Conservation (phyloP, 306 rosid genomes). For the Cotoneaster glaucophyllus region DNA sequence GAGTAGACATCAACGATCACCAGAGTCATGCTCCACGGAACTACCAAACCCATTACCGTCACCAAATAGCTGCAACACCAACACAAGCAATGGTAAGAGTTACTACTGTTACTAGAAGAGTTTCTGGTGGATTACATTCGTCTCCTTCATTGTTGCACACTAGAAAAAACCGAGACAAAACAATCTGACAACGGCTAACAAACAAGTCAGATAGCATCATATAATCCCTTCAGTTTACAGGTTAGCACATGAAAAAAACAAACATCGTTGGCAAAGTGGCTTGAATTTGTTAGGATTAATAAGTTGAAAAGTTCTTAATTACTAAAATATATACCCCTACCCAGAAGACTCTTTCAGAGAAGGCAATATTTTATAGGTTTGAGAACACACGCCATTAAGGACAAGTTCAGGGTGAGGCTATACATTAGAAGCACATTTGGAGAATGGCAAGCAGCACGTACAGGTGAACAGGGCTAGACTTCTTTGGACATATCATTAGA, state of each 20-base stretch:
- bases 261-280: neutral
- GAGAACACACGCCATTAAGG: slow-evolving; percentile 1
- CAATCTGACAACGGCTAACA: neutral
- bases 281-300: neutral
- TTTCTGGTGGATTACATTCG: neutral
- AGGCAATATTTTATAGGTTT: neutral
- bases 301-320: neutral
- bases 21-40: slow-evolving; percentile 86
- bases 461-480: neutral
- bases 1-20: slow-evolving; percentile 71
- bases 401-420: neutral
- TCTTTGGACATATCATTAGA: neutral
- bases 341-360: neutral
- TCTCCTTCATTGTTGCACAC: neutral
- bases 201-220: neutral
- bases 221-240: neutral
- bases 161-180: neutral
- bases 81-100: slow-evolving; percentile 17
- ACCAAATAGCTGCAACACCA: slow-evolving; percentile 67
- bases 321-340: neutral
- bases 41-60: slow-evolving; percentile 82
- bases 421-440: neutral
- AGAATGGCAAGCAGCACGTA: neutral
- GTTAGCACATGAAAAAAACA: neutral
- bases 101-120: neutral